These are phyloP conservation scores for Boletus pseudo-olivaceus DNA, from an alignment of 768 basidiomycete genomes.

Conservation along the genomic window DNA sequence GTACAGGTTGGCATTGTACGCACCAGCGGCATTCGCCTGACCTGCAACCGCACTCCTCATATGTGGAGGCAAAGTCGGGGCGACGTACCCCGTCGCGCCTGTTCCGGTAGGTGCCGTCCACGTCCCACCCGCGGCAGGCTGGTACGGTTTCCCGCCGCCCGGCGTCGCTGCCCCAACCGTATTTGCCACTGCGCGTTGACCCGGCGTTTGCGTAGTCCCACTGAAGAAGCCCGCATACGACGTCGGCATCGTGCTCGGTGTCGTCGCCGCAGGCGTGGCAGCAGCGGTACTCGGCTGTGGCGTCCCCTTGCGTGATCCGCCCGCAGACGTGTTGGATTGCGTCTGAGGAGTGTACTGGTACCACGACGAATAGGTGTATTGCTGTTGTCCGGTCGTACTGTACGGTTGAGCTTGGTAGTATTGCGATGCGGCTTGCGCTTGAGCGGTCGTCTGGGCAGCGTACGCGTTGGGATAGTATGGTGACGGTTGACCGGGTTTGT, in stretches of 20 bases:
- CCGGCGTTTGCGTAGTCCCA: constrained; percentile 26
- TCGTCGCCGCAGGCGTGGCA: constrained; percentile 21
- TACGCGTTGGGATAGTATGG: constrained; percentile 32
- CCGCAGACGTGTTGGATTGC: constrained; percentile 19
- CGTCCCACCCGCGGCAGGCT: constrained; percentile 21
- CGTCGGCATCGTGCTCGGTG: constrained; percentile 28
- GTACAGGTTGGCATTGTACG: constrained; percentile 21
- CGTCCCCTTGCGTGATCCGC: constrained; percentile 40
- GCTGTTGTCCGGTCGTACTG: constrained; percentile 33
- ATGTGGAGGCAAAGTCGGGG: constrained; percentile 43
- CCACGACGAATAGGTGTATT: constrained; percentile 43
- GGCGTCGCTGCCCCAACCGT: constrained; percentile 39
- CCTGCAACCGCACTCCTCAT: constrained; percentile 30
- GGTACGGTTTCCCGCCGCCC: constrained; percentile 29
- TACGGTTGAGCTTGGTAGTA: constrained; percentile 39
- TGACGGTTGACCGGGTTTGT: constrained; percentile 36
- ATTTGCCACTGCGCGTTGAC: constrained; percentile 53
- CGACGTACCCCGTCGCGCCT: constrained; percentile 21
- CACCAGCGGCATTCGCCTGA: constrained; percentile 20
- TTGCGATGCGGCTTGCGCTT: constrained; percentile 29
- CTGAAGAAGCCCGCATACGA: constrained; percentile 44
- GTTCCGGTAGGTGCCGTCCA: constrained; percentile 28
- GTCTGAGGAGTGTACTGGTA: constrained; percentile 40
- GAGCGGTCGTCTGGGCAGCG: constrained; percentile 22
- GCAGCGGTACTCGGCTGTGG: constrained; percentile 39